These are phyloP conservation scores for Dichomitus squalens DNA, from an alignment of 1,284 basidiomycete genomes.

Conservation along the genomic window DNA sequence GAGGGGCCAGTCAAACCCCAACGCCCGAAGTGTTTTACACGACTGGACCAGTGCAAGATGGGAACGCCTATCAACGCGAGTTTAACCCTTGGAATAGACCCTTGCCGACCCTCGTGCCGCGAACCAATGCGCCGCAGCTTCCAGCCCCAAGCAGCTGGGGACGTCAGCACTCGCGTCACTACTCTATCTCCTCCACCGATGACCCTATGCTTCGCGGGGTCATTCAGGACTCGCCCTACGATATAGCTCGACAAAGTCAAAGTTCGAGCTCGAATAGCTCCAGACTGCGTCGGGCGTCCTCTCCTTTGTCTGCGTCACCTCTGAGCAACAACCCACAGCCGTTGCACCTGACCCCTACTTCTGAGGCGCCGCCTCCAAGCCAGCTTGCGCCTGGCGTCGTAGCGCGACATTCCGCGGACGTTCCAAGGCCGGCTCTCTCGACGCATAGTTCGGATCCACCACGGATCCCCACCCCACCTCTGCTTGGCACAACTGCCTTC, in stretches of 20 bases:
- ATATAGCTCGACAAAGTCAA: slow-evolving; percentile 13
- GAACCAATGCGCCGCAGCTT: background rate
- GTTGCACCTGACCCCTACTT: slow-evolving; percentile 7
- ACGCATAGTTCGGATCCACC: slow-evolving; percentile 18
- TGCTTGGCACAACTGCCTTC: slow-evolving; percentile 37
- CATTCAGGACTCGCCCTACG: slow-evolving; percentile 16
- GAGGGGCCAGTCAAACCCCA: slow-evolving; percentile 35
- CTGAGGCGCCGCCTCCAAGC: background rate
- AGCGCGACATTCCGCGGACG: slow-evolving; percentile 2
- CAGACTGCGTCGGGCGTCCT: slow-evolving; percentile 15
- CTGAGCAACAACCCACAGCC: slow-evolving; percentile 3
- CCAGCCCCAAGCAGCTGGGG: slow-evolving; percentile 4
- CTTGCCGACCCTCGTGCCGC: slow-evolving; percentile 1
- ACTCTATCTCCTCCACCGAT: slow-evolving; percentile 17
- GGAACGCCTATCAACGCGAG: slow-evolving; percentile 16
- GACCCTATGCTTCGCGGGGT: slow-evolving; percentile 11
- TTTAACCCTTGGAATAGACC: slow-evolving; percentile 25
- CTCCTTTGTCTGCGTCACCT: slow-evolving; percentile 9
- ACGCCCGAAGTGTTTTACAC: slow-evolving; percentile 48
- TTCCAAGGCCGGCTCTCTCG: background rate
- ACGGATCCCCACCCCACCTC: slow-evolving; percentile 33
- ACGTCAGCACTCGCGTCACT: slow-evolving; percentile 15
- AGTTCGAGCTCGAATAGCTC: slow-evolving; percentile 16
- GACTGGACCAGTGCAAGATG: slow-evolving; percentile 17
- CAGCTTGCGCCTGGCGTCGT: background rate